Evolutionary conservation across 2,329 filamentous ascomycete species (phyloP), one percentile per base, ranked within the genome.

Genomic region (Exserohilum turcica): DNA sequence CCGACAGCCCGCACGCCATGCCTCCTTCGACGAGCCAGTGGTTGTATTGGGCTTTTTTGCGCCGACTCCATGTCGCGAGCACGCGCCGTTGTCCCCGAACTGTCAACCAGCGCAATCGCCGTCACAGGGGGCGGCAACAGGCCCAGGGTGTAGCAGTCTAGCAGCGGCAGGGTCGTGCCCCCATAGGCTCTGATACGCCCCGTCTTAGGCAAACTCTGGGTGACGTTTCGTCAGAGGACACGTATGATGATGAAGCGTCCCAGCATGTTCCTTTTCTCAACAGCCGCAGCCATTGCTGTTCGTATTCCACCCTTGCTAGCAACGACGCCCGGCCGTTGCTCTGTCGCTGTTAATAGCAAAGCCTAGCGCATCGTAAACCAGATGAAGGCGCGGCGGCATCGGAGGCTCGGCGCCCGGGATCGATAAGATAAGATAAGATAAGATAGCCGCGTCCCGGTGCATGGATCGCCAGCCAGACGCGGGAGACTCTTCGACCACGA

Each of bases 101-200:
- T 61, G 6, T 51, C 33, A 13, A 60, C 59, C 16, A 70, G 46
- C 43, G 70, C 68, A 43, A 67, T 69, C n/a, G 63, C 63, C 6
- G 64, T 64, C n/a, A 59, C 59, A 24, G 21, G 21, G 1, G 62
- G 57, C 21, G 43, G 65, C 37, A 63, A 70, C 67, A 71, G 71
- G 31, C 6, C 36, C 51, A 31, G 21, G 33, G 12, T n/a, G n/a
- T n/a, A n/a, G n/a, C n/a, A n/a, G n/a, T n/a, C n/a, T n/a, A n/a
- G n/a, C n/a, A n/a, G n/a, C n/a, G n/a, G n/a, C n/a, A n/a, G n/a
- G n/a, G n/a, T n/a, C n/a, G n/a, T n/a, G n/a, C n/a, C n/a, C n/a
- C n/a, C n/a, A n/a, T n/a, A n/a, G n/a, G n/a, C n/a, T n/a, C n/a
- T n/a, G n/a, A n/a, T n/a, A n/a, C n/a, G n/a, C n/a, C n/a, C n/a